Conservation (phyloP, 2,329 filamentous ascomycete genomes). For the Clarireedia monteithiana region DNA sequence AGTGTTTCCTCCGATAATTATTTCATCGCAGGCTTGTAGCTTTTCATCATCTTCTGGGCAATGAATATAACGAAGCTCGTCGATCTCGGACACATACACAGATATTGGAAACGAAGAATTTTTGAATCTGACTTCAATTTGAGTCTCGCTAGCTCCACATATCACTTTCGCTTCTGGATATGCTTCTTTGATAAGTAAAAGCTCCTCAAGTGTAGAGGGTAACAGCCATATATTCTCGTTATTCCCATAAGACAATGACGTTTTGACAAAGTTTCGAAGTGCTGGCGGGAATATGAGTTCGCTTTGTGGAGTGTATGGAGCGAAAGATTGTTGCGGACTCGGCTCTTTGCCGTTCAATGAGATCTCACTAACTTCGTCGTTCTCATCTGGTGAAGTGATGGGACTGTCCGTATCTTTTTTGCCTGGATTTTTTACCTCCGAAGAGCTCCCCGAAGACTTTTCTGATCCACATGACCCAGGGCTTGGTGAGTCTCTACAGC, state of each 20-base stretch:
- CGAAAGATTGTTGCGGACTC: slow-evolving; percentile 44
- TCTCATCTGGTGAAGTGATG: slow-evolving; percentile 93
- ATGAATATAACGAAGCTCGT: slow-evolving; percentile 73
- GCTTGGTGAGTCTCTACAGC: slow-evolving; percentile 60
- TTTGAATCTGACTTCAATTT: slow-evolving; percentile 98
- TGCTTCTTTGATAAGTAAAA: slow-evolving; percentile 79
- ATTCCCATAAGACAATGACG: slow-evolving; percentile 81
- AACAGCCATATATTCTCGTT: slow-evolving; percentile 88
- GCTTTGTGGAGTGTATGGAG: slow-evolving; percentile 82
- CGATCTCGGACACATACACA: slow-evolving; percentile 84
- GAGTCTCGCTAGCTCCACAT: slow-evolving; percentile 88
- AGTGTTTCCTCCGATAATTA: slow-evolving; percentile 72
- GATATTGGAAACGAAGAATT: slow-evolving; percentile 80
- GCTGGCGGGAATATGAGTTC: slow-evolving; percentile 88
- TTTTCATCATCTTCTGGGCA: slow-evolving; percentile 72
- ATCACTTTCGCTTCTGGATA: slow-evolving; percentile 86
- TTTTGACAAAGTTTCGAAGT: slow-evolving; percentile 71
- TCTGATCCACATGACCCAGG: slow-evolving; percentile 19
- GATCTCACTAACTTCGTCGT: slow-evolving; percentile 38
- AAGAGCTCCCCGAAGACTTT: slow-evolving; percentile 10
- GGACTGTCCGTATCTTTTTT: slow-evolving; percentile 62
- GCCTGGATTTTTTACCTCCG: slow-evolving; percentile 2
- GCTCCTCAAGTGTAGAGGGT: slow-evolving; percentile 73
- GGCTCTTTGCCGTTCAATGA: too few species aligned
- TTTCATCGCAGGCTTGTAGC: slow-evolving; percentile 17